These are phyloP conservation scores for Penicillium canariense DNA, from an alignment of 495 filamentous ascomycete genomes.

Conservation along the genomic window DNA sequence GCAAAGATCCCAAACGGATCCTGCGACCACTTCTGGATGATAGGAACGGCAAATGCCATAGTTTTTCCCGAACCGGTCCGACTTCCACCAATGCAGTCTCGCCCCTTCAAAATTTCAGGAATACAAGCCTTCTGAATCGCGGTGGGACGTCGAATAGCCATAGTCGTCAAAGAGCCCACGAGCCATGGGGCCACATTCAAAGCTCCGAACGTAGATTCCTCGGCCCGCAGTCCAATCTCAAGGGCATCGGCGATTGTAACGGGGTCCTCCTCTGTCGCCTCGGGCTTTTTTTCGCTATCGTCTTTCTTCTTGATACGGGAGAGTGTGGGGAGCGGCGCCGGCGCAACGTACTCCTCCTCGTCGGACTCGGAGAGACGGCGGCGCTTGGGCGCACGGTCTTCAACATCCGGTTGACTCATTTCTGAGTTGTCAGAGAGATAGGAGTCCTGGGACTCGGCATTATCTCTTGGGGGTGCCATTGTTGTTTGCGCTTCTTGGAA, in stretches of 20 bases:
- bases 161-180: conserved; percentile 73
- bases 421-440: conserved; percentile 26
- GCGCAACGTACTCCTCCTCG: conserved; percentile 36
- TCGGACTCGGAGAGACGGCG: conserved; percentile 45
- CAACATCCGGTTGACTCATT: conserved; percentile 20
- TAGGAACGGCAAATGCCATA: conserved; percentile 91
- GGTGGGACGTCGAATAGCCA: conserved; percentile 88
- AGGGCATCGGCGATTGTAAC: conserved; percentile 45
- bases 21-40: conserved; percentile 87
- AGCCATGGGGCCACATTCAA: conserved; percentile 85
- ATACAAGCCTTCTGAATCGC: conserved; percentile 91
- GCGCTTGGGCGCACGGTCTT: conserved; percentile 40
- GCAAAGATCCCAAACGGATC: conserved; percentile 92
- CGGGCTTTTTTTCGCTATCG: conserved; percentile 22
- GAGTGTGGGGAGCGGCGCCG: conserved; percentile 41
- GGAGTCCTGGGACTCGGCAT: conserved; percentile 25
- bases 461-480: conserved; percentile 36
- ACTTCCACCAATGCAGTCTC: conserved; percentile 92
- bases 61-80: conserved; percentile 98
- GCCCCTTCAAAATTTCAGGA: conserved; percentile 81
- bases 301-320: conserved; percentile 49
- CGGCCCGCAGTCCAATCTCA: conserved; percentile 40
- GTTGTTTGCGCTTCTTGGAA: conserved; percentile 25
- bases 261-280: conserved; percentile 28
- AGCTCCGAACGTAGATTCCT: conserved; percentile 65